Conservation (phyloP, 768 basidiomycete species). For the Nevesoporus exiguus region DNA sequence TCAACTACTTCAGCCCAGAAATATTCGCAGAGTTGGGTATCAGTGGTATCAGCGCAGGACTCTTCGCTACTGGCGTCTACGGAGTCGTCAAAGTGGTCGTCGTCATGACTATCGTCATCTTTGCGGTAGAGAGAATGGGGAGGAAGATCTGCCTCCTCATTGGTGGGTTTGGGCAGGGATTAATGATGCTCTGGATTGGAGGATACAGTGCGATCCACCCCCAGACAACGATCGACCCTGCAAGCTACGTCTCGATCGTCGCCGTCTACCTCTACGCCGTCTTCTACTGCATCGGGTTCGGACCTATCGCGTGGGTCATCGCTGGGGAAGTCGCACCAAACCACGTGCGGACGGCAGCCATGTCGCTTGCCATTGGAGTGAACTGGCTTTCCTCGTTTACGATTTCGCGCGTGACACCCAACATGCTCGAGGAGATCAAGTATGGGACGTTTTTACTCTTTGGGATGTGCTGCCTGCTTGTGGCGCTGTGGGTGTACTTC, state of each 20-base stretch:
- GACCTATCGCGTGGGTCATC: conserved; percentile 31
- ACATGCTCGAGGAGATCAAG: conserved; percentile 32
- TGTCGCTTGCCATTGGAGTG: conserved; percentile 31
- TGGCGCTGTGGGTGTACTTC: conserved; percentile 36
- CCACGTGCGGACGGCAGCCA: conserved; percentile 35
- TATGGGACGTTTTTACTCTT: conserved; percentile 35
- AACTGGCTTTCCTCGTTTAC: conserved; percentile 39
- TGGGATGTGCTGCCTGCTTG: conserved; percentile 31
- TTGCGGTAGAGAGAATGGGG: conserved; percentile 48
- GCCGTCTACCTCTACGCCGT: conserved; percentile 38
- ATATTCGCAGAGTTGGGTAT: conserved; percentile 51
- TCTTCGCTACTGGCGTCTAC: conserved; percentile 50
- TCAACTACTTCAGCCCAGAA: conserved; percentile 53
- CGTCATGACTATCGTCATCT: conserved; percentile 38
- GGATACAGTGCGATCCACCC: conserved; percentile 35
- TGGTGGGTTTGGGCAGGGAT: conserved; percentile 47
- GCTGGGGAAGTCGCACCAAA: conserved; percentile 38
- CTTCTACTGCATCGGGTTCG: conserved; percentile 35
- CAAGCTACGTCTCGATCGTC: conserved; percentile 37
- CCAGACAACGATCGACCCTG: conserved; percentile 24
- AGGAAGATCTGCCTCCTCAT: conserved; percentile 48
- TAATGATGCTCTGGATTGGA: conserved; percentile 38
- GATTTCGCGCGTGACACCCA: conserved; percentile 37
- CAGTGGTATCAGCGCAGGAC: conserved; percentile 37
- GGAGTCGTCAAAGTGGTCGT: conserved; percentile 41